phyloP scores from a whole-genome alignment of 1,139 yeast genomes.

The Yamadazyma dendronema region DNA sequence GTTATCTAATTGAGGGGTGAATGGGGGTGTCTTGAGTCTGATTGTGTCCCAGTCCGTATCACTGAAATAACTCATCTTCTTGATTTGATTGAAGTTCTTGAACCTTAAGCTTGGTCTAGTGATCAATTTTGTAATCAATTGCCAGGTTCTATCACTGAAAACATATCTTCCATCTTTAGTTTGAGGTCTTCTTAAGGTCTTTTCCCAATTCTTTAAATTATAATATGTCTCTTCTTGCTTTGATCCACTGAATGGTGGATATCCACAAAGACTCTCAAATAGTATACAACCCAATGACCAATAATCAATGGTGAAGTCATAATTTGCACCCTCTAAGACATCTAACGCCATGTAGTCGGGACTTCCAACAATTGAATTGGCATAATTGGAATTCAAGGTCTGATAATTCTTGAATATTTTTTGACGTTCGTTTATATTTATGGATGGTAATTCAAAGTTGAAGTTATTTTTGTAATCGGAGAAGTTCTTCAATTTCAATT shows the following conservation, averaged over 20 bases:
- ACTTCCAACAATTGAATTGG: conserved; percentile 94
- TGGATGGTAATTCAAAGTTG: conserved; percentile 68
- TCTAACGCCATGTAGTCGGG: conserved; percentile 99
- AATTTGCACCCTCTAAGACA: conserved; percentile 89
- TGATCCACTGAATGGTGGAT: conserved; percentile 95
- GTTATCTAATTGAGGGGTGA: conserved; percentile 92
- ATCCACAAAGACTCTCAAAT: conserved; percentile 90
- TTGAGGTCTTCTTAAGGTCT: conserved; percentile 84
- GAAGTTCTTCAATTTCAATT: conserved; percentile 77
- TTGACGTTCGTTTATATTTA: conserved; percentile 85
- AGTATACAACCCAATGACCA: conserved; percentile 98
- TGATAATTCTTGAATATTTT: conserved; percentile 76
- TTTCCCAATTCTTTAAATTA: conserved; percentile 90
- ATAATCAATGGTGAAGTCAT: conserved; percentile 95
- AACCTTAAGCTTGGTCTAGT: conserved; percentile 77
- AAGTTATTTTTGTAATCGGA: conserved; percentile 43
- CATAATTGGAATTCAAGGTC: conserved; percentile 34
- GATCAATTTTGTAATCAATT: conserved; percentile 71
- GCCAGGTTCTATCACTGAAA: conserved; percentile 97
- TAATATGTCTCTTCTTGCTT: conserved; percentile 93
- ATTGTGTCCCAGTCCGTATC: conserved; percentile 76
- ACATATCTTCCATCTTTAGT: conserved; percentile 89
- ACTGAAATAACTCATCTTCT: conserved; percentile 73
- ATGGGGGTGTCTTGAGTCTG: conserved; percentile 80
- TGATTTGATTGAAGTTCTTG: conserved; percentile 76